These are phyloP conservation scores for Trichoderma asperelloides DNA, from an alignment of 495 filamentous ascomycete species.

Conservation along the genomic window DNA sequence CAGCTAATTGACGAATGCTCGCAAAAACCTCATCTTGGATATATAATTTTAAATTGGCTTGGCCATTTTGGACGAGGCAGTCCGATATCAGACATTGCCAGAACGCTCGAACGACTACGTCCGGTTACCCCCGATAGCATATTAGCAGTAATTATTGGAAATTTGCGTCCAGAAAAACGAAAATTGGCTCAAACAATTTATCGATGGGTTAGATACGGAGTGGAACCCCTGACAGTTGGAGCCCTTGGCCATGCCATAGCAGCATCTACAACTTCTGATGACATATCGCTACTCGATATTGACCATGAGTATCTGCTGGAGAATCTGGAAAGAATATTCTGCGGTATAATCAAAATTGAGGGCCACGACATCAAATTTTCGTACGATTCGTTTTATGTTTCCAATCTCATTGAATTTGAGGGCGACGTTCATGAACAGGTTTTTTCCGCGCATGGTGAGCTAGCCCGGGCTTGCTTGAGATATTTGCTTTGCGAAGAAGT, in stretches of 20 bases:
- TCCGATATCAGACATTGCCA: neutral
- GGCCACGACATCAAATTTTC: constrained; percentile 14
- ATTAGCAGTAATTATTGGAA: neutral
- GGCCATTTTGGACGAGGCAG: neutral
- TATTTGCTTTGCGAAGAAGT: constrained; percentile 4
- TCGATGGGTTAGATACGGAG: constrained; percentile 13
- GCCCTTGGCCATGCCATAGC: constrained; percentile 10
- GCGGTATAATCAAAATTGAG: constrained; percentile 13
- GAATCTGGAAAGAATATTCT: constrained; percentile 10
- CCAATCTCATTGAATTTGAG: neutral
- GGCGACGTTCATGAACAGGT: neutral
- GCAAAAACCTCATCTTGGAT: neutral
- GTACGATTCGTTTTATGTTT: constrained; percentile 8
- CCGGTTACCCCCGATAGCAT: neutral
- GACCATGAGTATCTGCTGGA: neutral
- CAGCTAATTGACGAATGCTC: neutral
- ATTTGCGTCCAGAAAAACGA: neutral
- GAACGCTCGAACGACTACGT: neutral
- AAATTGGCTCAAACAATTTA: constrained; percentile 2
- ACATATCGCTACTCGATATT: constrained; percentile 8
- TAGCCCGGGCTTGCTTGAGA: constrained; percentile 9
- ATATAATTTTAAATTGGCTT: constrained; percentile 10
- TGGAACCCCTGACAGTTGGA: constrained; percentile 12
- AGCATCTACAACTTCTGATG: neutral
- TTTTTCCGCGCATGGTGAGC: constrained; percentile 7